Evolutionary conservation across 2,329 filamentous ascomycete species (phyloP).

Genomic region (Rutstroemia sydowiana): DNA sequence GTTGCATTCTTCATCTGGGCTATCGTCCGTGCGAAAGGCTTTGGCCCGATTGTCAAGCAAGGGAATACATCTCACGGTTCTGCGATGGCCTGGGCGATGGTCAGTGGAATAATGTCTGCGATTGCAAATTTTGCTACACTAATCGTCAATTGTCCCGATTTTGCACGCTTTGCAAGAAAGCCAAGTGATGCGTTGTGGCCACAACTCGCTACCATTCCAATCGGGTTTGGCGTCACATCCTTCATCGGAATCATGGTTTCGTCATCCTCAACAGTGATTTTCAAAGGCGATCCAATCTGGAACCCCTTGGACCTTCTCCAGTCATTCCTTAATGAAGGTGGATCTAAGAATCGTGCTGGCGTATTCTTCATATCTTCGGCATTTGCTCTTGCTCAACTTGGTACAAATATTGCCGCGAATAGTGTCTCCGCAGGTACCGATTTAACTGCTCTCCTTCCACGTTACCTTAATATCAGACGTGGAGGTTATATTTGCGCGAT

Average conservation of each 20-base stretch:
- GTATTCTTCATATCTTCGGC: slow-evolving; percentile 66
- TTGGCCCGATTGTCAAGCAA: slow-evolving; percentile 75
- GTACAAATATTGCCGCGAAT: slow-evolving; percentile 84
- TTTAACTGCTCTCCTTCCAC: slow-evolving; percentile 71
- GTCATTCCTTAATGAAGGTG: slow-evolving; percentile 61
- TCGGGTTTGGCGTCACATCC: slow-evolving; percentile 69
- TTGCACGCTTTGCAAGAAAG: slow-evolving; percentile 72
- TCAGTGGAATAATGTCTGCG: slow-evolving; percentile 79
- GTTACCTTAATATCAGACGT: slow-evolving; percentile 76
- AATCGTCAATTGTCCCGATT: slow-evolving; percentile 75
- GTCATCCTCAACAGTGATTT: slow-evolving; percentile 63
- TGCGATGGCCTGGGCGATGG: slow-evolving; percentile 70
- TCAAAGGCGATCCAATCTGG: slow-evolving; percentile 58
- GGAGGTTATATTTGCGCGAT: slow-evolving; percentile 79
- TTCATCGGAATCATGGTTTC: slow-evolving; percentile 79
- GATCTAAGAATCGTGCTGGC: slow-evolving; percentile 61
- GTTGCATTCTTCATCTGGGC: slow-evolving; percentile 85
- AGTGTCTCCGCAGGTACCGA: slow-evolving; percentile 72
- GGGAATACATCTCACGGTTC: slow-evolving; percentile 55
- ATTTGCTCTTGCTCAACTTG: slow-evolving; percentile 73
- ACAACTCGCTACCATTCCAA: slow-evolving; percentile 67
- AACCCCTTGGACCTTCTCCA: slow-evolving; percentile 63
- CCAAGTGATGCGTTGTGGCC: slow-evolving; percentile 73
- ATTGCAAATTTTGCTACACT: slow-evolving; percentile 89
- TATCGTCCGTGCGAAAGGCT: slow-evolving; percentile 70